phyloP scores from a whole-genome alignment of 257 asterid species.

The Capsicum pubescens region DNA sequence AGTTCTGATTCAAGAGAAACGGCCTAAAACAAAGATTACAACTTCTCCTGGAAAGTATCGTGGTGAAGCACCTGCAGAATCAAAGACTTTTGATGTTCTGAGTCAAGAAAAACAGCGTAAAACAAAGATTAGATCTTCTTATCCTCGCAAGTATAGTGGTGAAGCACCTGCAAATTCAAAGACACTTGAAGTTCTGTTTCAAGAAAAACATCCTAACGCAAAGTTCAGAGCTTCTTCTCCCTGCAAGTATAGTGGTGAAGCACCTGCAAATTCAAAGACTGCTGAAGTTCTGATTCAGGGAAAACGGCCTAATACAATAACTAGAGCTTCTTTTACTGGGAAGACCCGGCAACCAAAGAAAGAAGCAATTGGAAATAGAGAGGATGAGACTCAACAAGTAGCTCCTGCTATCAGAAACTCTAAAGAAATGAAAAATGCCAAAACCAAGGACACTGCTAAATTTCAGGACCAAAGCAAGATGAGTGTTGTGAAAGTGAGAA shows the following conservation, averaged over 20 bases:
- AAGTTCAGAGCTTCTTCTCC: slow-evolving; percentile 6
- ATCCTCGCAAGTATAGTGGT: not conserved
- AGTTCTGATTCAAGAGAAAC: slow-evolving; percentile 20
- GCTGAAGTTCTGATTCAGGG: not conserved
- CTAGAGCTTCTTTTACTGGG: slow-evolving; percentile 23
- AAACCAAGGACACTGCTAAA: not conserved
- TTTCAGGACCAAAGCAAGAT: slow-evolving; percentile 20
- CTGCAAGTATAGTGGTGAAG: slow-evolving; percentile 4
- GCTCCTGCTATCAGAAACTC: slow-evolving; percentile 17
- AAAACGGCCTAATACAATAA: not conserved
- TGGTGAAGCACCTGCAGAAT: slow-evolving; percentile 18
- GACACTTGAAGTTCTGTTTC: not conserved
- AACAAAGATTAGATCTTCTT: slow-evolving; percentile 17
- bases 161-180: slow-evolving; percentile 11
- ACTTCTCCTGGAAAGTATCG: not conserved
- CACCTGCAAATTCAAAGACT: slow-evolving; percentile 6
- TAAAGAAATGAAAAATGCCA: slow-evolving; percentile 26
- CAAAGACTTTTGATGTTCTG: not conserved
- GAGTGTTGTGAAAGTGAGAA: slow-evolving; percentile 14
- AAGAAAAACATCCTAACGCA: not conserved
- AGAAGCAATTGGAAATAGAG: slow-evolving; percentile 21
- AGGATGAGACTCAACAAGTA: slow-evolving; percentile 9
- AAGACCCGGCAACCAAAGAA: slow-evolving; percentile 26
- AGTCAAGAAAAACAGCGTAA: slow-evolving; percentile 17
- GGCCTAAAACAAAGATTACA: not conserved